Percentiles rank a stretch among this genome's conserved stretches.
phyloP scores from a whole-genome alignment of 1,284 basidiomycete genomes.

The Kalmanozyma brasiliensis region DNA sequence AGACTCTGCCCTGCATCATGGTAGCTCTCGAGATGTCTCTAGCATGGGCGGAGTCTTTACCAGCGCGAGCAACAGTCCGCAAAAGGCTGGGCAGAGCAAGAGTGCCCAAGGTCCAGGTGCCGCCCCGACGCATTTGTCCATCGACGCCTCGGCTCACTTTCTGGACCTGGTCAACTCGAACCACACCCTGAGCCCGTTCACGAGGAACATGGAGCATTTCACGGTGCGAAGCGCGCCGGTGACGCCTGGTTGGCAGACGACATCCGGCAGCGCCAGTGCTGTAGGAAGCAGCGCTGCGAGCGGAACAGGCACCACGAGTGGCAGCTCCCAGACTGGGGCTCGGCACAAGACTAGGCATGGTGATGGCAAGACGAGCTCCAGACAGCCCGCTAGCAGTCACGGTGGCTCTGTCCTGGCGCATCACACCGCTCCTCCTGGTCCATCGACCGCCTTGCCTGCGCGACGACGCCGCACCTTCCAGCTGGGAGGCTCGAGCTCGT shows the following conservation, averaged over 20 bases:
- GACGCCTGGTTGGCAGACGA: slow-evolving; percentile 49
- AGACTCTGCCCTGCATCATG: slow-evolving; percentile 36
- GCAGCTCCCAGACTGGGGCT: slow-evolving; percentile 32
- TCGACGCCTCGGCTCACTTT: slow-evolving; percentile 58
- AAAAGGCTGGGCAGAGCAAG: slow-evolving; percentile 12
- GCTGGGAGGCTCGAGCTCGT: slow-evolving; percentile 22
- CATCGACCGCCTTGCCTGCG: slow-evolving; percentile 21
- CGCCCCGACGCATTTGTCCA: slow-evolving; percentile 30
- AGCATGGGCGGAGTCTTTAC: slow-evolving; percentile 15
- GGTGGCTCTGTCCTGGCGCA: slow-evolving; percentile 6
- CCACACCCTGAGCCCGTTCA: slow-evolving; percentile 63
- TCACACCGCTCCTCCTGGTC: slow-evolving; percentile 1
- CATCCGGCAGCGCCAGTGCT: slow-evolving; percentile 27
- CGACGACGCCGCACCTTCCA: slow-evolving; percentile 44
- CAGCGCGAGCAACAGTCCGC: slow-evolving; percentile 37
- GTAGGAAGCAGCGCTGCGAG: slow-evolving; percentile 47
- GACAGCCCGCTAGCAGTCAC: not conserved
- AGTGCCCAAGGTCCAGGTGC: slow-evolving; percentile 14
- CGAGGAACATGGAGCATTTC: slow-evolving; percentile 59
- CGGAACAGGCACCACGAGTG: slow-evolving; percentile 41
- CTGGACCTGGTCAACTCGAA: slow-evolving; percentile 61
- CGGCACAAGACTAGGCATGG: slow-evolving; percentile 6
- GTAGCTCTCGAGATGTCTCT: slow-evolving; percentile 20
- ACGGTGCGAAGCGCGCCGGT: slow-evolving; percentile 61
- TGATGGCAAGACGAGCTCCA: not conserved